These are phyloP conservation scores for Buddleja alternifolia DNA, from an alignment of 257 asterid species.

Conservation along the genomic window DNA sequence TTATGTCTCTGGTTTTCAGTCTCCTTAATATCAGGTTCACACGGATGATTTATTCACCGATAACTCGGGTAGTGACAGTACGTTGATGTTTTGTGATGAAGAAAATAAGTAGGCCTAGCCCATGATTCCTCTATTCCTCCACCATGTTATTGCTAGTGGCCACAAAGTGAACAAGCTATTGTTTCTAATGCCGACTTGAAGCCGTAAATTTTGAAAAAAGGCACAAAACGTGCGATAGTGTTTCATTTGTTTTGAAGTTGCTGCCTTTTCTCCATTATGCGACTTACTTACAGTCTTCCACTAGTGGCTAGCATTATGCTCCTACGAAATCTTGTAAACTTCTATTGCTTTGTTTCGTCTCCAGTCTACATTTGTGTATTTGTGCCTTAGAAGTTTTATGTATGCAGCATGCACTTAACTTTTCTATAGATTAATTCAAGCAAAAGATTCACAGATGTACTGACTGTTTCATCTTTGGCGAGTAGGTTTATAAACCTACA, in stretches of 20 bases:
- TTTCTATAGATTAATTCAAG: constrained; percentile 11
- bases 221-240: background rate
- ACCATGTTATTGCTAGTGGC: background rate
- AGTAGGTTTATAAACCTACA: constrained; percentile 83
- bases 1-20: background rate
- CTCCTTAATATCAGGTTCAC: background rate
- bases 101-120: background rate
- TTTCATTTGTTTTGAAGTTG: background rate
- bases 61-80: background rate
- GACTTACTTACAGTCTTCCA: constrained; percentile 6
- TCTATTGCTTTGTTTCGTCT: too few species aligned
- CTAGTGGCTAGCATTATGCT: constrained; percentile 15
- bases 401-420: background rate
- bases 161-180: constrained; percentile 5
- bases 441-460: constrained; percentile 5
- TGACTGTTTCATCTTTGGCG: constrained; percentile 28
- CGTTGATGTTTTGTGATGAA: background rate
- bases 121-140: background rate
- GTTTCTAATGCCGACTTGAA: background rate
- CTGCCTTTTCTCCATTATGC: constrained; percentile 8
- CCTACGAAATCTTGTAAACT: constrained; percentile 4
- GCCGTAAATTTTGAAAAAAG: background rate
- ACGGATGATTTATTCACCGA: background rate
- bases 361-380: constrained; percentile 7
- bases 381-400: constrained; percentile 21